phyloP scores from a whole-genome alignment of 164 flowering plant genomes.

The Berberis vulgaris region DNA sequence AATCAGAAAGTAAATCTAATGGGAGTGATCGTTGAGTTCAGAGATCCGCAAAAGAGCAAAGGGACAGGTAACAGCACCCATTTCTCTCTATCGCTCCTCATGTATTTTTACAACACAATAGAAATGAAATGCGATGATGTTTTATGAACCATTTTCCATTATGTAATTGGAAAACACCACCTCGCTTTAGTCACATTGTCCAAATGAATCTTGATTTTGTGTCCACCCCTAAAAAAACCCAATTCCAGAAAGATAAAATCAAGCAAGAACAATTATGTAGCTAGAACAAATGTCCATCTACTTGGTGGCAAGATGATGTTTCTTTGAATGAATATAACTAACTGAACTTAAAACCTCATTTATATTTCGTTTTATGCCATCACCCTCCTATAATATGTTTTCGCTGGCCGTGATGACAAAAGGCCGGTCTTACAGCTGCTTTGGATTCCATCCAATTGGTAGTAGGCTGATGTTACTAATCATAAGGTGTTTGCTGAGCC shows the following conservation, averaged over 20 bases:
- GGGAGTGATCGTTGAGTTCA: constrained; percentile 39
- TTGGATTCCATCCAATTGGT: constrained; percentile 14
- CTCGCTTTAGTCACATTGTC: too few relatives aligned
- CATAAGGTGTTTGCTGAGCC: constrained; percentile 18
- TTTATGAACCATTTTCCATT: background rate
- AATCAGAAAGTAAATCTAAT: constrained; percentile 46
- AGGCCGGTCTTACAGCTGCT: constrained; percentile 24
- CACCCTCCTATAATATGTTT: background rate
- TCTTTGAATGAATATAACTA: too few relatives aligned
- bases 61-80: constrained; percentile 47
- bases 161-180: too few relatives aligned
- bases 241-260: too few relatives aligned
- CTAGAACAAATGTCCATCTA: too few relatives aligned
- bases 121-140: background rate
- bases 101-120: background rate
- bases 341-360: too few relatives aligned
- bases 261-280: too few relatives aligned
- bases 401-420: constrained; percentile 19
- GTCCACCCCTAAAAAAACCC: too few relatives aligned
- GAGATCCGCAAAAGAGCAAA: constrained; percentile 30
- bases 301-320: too few relatives aligned
- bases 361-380: background rate
- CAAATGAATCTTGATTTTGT: too few relatives aligned
- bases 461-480: constrained; percentile 14
- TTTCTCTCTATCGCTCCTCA: background rate